A percentile compares a stretch with the other conserved stretches of the same genome.
phyloP scores from a whole-genome alignment of 2,329 filamentous ascomycete genomes.

The Gnomoniopsis sp. region DNA sequence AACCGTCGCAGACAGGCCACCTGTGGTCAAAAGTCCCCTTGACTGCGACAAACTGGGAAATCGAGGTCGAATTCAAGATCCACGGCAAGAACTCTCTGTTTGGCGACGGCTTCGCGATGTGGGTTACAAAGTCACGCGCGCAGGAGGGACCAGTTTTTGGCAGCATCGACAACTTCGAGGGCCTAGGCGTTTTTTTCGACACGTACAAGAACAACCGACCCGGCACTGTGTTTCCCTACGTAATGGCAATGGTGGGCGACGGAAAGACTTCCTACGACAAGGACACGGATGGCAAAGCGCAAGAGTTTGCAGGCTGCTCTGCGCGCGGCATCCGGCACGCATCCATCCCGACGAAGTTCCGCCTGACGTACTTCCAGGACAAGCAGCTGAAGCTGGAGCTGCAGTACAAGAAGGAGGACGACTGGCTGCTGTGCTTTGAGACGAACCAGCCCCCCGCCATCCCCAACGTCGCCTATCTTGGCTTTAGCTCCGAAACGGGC shows the following conservation, averaged over 20 bases:
- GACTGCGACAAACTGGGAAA: constrained; percentile 98
- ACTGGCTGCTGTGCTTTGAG: constrained; percentile 90
- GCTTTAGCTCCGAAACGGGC: constrained; percentile 85
- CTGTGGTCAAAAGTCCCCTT: constrained; percentile 90
- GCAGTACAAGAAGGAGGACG: constrained; percentile 86
- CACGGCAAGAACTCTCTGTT: constrained; percentile 85
- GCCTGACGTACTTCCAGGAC: constrained; percentile 95
- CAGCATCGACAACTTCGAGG: constrained; percentile 83
- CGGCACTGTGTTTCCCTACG: constrained; percentile 91
- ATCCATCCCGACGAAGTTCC: constrained; percentile 76
- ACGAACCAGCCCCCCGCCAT: constrained; percentile 68
- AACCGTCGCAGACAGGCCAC: constrained; percentile 87
- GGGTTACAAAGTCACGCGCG: constrained; percentile 92
- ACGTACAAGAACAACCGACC: constrained; percentile 99
- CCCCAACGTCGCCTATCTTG: constrained; percentile 71
- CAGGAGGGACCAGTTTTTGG: constrained; percentile 83
- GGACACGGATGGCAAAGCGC: constrained; percentile 87
- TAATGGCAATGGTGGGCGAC: constrained; percentile 98
- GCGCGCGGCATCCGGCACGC: constrained; percentile 84
- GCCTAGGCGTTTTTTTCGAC: constrained; percentile 92
- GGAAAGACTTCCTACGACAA: constrained; percentile 88
- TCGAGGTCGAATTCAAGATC: constrained; percentile 94
- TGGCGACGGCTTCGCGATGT: constrained; percentile 96
- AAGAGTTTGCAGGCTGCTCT: constrained; percentile 92
- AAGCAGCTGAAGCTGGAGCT: constrained; percentile 86